These are phyloP conservation scores for Coprinellus micaceus DNA, from an alignment of 768 basidiomycete genomes.

Conservation along the genomic window DNA sequence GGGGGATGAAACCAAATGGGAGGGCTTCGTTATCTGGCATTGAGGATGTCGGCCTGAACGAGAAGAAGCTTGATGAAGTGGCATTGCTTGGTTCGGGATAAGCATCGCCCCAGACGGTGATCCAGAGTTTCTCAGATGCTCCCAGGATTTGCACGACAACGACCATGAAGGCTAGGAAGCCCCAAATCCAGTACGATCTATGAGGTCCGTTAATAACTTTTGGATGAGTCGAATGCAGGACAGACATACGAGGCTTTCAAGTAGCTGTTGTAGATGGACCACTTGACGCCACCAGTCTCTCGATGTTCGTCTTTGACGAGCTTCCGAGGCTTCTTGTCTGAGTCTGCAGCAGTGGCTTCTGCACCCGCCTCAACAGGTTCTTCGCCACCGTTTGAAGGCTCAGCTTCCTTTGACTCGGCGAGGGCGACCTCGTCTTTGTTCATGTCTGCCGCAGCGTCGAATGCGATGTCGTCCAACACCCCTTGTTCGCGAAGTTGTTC, in stretches of 20 bases:
- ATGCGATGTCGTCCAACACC: conserved; percentile 55
- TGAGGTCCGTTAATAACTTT: too few relatives aligned
- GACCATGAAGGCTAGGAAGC: conserved; percentile 45
- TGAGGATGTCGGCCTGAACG: conserved; percentile 33
- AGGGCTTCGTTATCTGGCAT: conserved; percentile 33
- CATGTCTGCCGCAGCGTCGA: conserved; percentile 47
- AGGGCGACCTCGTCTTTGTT: conserved; percentile 42
- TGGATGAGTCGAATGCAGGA: too few relatives aligned
- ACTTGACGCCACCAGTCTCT: conserved; percentile 79
- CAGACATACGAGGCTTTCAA: conserved; percentile 57
- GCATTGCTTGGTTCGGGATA: conserved; percentile 30
- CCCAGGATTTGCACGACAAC: conserved; percentile 49
- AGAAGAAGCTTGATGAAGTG: conserved; percentile 21
- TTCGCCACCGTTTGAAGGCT: background rate
- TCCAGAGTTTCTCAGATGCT: conserved; percentile 68
- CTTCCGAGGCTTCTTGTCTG: conserved; percentile 63
- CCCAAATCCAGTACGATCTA: conserved; percentile 70
- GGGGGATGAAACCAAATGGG: conserved; percentile 28
- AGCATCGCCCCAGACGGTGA: conserved; percentile 74
- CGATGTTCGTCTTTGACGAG: conserved; percentile 80
- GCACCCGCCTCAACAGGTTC: conserved; percentile 21
- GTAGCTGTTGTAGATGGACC: conserved; percentile 66
- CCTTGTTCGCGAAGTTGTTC: conserved; percentile 61
- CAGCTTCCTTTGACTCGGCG: conserved; percentile 22
- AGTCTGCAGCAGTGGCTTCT: conserved; percentile 24